phyloP scores from a whole-genome alignment of 73 alveolate genomes.

The Blepharisma japonicum region DNA sequence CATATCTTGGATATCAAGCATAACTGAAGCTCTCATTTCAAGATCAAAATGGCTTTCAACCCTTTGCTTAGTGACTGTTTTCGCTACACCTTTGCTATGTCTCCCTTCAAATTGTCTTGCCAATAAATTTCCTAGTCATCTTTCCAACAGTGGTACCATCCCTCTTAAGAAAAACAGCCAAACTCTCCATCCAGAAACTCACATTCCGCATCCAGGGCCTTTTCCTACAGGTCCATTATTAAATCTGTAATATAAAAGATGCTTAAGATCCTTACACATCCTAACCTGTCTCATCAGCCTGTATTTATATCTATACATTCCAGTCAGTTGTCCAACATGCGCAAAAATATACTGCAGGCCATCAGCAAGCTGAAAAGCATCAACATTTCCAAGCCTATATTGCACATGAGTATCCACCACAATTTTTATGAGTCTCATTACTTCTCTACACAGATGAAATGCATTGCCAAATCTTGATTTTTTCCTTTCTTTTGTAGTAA shows the following conservation, averaged over 20 bases:
- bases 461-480: constrained; percentile 99
- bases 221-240: constrained; percentile 99
- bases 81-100: constrained; percentile 96
- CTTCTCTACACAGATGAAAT: constrained; percentile 99
- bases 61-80: constrained; percentile 99
- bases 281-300: constrained; percentile 99
- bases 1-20: constrained; percentile 99
- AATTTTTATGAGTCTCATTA: constrained; percentile 95
- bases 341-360: constrained; percentile 99
- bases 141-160: constrained; percentile 97
- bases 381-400: constrained; percentile 98
- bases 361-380: constrained; percentile 99
- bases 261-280: constrained; percentile 99
- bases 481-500: constrained; percentile 99
- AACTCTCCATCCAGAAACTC: constrained; percentile 99
- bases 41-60: constrained; percentile 99
- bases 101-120: constrained; percentile 99
- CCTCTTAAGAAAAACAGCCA: constrained; percentile 99
- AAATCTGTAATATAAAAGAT: constrained; percentile 98
- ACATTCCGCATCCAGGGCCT: constrained; percentile 99
- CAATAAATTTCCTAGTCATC: constrained; percentile 99
- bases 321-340: constrained; percentile 99
- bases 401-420: constrained; percentile 98
- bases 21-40: constrained; percentile 99
- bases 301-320: constrained; percentile 99